Conservation (phyloP, 208 protist genomes). For the Eutreptiella sp. region DNA sequence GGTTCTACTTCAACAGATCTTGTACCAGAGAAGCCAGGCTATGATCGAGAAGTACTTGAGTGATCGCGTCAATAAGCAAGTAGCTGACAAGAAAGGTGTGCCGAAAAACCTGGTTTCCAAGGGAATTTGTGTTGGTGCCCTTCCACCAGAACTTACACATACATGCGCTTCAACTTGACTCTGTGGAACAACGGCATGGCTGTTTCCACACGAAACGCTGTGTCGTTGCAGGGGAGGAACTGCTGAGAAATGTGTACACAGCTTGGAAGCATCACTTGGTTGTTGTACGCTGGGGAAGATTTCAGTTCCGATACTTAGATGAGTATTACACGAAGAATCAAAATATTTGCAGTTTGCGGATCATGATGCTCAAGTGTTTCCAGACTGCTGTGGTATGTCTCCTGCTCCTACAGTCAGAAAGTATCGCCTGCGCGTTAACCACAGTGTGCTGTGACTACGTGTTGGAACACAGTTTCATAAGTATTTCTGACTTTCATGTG, state of each 20-base stretch:
- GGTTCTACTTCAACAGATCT: no score
- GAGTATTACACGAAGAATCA: conserved; percentile 60
- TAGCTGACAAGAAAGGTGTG: conserved; percentile 21
- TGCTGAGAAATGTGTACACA: conserved; percentile 15
- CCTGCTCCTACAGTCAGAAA: no score
- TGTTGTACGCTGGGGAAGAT: conserved; percentile 2
- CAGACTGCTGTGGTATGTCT: conserved; percentile 63
- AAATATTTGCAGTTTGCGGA: conserved; percentile 55
- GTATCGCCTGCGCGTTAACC: no score
- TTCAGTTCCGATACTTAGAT: conserved; percentile 63
- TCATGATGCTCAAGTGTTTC: conserved; percentile 67
- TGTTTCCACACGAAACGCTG: no score
- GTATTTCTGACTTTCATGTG: no score
- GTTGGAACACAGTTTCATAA: no score
- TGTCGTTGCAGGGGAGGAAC: conserved; percentile 8
- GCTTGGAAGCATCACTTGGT: conserved; percentile 14
- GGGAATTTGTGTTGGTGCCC: no score
- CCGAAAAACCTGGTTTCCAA: no score
- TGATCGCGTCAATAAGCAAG: conserved; percentile 3
- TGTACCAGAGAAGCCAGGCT: conserved; percentile 1
- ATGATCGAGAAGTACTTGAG: conserved; percentile 12
- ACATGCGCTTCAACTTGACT: no score
- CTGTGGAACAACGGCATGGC: no score
- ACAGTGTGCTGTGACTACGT: no score
- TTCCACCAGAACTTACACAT: no score